These are phyloP conservation scores for Dothidotthia symphoricarpi DNA, from an alignment of 2,329 filamentous ascomycete genomes.

Conservation along the genomic window DNA sequence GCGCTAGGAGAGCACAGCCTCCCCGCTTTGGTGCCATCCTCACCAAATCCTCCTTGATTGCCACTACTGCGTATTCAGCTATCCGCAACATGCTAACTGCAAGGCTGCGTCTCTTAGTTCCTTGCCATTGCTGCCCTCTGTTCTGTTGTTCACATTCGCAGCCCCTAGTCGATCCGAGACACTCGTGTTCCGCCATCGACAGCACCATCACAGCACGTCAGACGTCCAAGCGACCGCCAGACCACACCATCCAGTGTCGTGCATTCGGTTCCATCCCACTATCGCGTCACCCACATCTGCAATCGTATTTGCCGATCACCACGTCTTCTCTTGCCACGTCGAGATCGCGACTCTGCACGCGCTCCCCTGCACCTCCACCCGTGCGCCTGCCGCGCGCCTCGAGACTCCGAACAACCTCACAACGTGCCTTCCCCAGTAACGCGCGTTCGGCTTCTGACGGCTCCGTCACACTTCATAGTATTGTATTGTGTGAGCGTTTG, in stretches of 20 bases:
- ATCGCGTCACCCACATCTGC: not conserved
- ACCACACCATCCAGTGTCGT: slow-evolving; percentile 10
- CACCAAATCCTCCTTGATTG: slow-evolving; percentile 19
- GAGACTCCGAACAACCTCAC: not conserved
- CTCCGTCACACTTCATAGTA: not conserved
- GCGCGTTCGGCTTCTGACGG: not conserved
- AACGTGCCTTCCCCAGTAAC: not conserved
- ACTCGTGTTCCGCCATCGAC: slow-evolving; percentile 25
- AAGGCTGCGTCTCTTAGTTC: slow-evolving; percentile 22
- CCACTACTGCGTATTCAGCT: slow-evolving; percentile 20
- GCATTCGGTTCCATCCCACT: slow-evolving; percentile 8
- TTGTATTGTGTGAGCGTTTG: not conserved
- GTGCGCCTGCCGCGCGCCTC: slow-evolving; percentile 1
- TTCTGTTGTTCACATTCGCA: slow-evolving; percentile 10
- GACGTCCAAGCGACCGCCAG: slow-evolving; percentile 7
- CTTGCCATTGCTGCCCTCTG: slow-evolving; percentile 7
- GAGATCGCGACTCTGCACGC: not conserved
- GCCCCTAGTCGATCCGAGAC: slow-evolving; percentile 31
- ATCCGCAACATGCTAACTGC: slow-evolving; percentile 35
- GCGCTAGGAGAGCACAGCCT: slow-evolving; percentile 24
- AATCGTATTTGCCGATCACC: not conserved
- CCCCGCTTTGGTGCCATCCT: slow-evolving; percentile 12
- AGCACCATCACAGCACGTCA: slow-evolving; percentile 3
- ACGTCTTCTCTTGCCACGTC: not conserved
- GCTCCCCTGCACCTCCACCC: not conserved